phyloP scores from a whole-genome alignment of 768 basidiomycete genomes.

The Neoboletus magnificus region DNA sequence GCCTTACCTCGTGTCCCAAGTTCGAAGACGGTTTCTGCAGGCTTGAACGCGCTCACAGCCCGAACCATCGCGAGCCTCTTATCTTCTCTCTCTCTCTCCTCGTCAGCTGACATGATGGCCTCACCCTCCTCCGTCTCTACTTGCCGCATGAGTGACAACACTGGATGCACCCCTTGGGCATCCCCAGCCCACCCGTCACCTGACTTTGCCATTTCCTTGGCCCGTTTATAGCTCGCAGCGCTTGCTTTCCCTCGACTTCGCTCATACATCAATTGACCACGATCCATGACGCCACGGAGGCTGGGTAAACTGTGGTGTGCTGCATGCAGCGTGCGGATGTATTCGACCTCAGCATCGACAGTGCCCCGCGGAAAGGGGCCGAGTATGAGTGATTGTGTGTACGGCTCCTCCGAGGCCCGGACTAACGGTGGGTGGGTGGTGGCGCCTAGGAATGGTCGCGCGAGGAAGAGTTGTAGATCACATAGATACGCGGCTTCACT shows the following conservation, averaged over 20 bases:
- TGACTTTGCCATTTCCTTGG: constrained; percentile 78
- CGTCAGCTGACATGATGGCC: constrained; percentile 14
- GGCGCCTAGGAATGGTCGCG: constrained; percentile 63
- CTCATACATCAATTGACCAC: constrained; percentile 93
- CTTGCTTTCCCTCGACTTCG: constrained; percentile 90
- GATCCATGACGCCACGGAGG: constrained; percentile 78
- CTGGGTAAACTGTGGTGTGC: constrained; percentile 60
- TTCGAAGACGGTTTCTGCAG: constrained; percentile 90
- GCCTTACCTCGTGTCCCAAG: constrained; percentile 69
- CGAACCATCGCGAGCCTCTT: constrained; percentile 65
- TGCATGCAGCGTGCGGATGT: constrained; percentile 62
- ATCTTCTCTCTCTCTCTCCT: constrained; percentile 37
- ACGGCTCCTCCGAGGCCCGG: constrained; percentile 54
- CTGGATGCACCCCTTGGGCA: constrained; percentile 65
- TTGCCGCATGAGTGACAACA: constrained; percentile 43
- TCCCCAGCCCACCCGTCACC: constrained; percentile 68
- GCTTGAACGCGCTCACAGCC: constrained; percentile 78
- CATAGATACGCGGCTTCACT: constrained; percentile 85
- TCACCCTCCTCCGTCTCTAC: constrained; percentile 34
- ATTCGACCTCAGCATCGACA: constrained; percentile 84
- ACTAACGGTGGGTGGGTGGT: constrained; percentile 27
- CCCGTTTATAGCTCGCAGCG: constrained; percentile 77
- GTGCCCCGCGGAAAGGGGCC: constrained; percentile 78
- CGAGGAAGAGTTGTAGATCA: constrained; percentile 91
- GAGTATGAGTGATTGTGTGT: constrained; percentile 71